A percentile compares a stretch with the other conserved stretches of the same genome.
These are phyloP conservation scores for Triangularia verruculosa DNA, from an alignment of 2,329 filamentous ascomycete genomes.

Conservation along the genomic window DNA sequence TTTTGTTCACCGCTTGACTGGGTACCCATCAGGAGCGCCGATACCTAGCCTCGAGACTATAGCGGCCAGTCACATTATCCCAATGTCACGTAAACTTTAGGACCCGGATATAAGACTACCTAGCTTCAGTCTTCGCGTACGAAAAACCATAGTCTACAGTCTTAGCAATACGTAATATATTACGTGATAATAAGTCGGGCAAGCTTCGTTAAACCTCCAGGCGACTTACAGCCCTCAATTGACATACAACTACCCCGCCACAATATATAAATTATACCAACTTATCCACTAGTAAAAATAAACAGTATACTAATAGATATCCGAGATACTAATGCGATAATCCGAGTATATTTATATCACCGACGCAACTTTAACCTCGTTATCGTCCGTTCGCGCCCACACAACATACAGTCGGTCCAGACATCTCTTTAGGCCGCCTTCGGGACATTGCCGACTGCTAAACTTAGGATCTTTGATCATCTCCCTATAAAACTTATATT, in stretches of 20 bases:
- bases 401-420: constrained; percentile 23
- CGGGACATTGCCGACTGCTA: constrained; percentile 20
- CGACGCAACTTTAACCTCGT: constrained; percentile 21
- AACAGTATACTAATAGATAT: constrained; percentile 8
- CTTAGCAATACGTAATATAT: too few relatives aligned
- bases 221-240: too few relatives aligned
- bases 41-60: too few relatives aligned
- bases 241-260: neutral
- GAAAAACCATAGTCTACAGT: too few relatives aligned
- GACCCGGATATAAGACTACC: too few relatives aligned
- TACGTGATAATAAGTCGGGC: too few relatives aligned
- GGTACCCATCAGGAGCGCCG: too few relatives aligned
- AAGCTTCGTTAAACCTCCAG: too few relatives aligned
- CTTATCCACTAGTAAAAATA: constrained; percentile 8
- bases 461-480: constrained; percentile 17
- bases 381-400: constrained; percentile 23
- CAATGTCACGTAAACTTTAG: too few relatives aligned
- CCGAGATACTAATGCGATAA: constrained; percentile 15
- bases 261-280: constrained; percentile 12
- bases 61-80: too few relatives aligned
- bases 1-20: too few relatives aligned
- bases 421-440: constrained; percentile 25
- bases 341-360: constrained; percentile 26
- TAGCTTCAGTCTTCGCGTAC: too few relatives aligned
- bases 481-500: constrained; percentile 24